Evolutionary conservation across 164 flowering plant species (phyloP).

Genomic region (Nymphaea colorata): DNA sequence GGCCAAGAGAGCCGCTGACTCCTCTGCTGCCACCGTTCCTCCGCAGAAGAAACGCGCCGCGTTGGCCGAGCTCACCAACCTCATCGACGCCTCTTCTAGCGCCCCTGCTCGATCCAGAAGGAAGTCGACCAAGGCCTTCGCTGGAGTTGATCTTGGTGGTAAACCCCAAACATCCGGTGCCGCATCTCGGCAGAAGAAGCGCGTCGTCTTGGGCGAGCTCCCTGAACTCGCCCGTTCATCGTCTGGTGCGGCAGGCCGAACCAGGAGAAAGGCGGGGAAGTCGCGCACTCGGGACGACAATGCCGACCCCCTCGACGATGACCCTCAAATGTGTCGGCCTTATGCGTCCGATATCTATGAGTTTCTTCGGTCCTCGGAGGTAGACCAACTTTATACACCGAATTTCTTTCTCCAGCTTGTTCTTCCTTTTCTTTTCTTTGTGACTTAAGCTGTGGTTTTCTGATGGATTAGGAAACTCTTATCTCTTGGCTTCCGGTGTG

Average conservation of each 20-base stretch:
- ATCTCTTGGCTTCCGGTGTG: too few species aligned
- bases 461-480: too few species aligned
- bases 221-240: constrained; percentile 13
- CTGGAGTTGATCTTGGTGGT: not conserved
- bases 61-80: constrained; percentile 41
- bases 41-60: constrained; percentile 29
- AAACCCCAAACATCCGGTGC: too few species aligned
- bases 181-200: constrained; percentile 14
- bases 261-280: constrained; percentile 7
- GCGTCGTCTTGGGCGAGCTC: constrained; percentile 44
- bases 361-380: constrained; percentile 52
- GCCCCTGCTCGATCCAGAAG: too few species aligned
- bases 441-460: too few species aligned
- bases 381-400: constrained; percentile 1
- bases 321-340: constrained; percentile 17
- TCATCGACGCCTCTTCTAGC: not conserved
- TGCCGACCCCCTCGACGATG: constrained; percentile 8
- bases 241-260: not conserved
- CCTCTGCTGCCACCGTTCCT: not conserved
- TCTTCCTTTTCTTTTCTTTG: too few species aligned
- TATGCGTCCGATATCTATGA: constrained; percentile 27
- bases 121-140: not conserved
- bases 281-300: not conserved
- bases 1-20: constrained; percentile 25
- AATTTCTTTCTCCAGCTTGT: too few species aligned